Conservation (phyloP, 192 early-diverging fungal genomes). For the Rhizoclosmatium globosum region DNA sequence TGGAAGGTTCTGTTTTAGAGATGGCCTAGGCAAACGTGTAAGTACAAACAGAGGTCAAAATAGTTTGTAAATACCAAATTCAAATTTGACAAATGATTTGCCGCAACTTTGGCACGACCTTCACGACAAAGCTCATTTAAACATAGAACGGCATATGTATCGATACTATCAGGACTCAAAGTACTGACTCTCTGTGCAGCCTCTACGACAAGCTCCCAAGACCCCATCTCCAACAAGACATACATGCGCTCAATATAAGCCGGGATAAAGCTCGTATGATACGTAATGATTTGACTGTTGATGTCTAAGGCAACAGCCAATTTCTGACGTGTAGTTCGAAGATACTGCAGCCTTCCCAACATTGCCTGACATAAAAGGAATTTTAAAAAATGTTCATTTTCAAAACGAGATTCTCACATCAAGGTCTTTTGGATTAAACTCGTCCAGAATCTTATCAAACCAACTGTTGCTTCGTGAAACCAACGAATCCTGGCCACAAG, state of each 20-base stretch:
- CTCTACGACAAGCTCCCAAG: conserved; percentile 60
- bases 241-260: conserved; percentile 63
- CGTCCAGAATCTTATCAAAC: conserved; percentile 59
- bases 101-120: conserved; percentile 43
- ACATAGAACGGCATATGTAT: conserved; percentile 47
- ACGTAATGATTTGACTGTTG: conserved; percentile 55
- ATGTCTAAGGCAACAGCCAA: conserved; percentile 55
- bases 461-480: conserved; percentile 44
- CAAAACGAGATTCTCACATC: conserved; percentile 48
- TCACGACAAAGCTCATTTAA: conserved; percentile 53
- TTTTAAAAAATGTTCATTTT: conserved; percentile 6
- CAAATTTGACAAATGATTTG: conserved; percentile 46
- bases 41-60: background rate
- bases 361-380: conserved; percentile 38
- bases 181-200: conserved; percentile 50
- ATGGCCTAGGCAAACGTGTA: conserved; percentile 31
- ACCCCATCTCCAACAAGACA: conserved; percentile 50
- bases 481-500: conserved; percentile 36
- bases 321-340: conserved; percentile 48
- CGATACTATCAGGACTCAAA: conserved; percentile 50
- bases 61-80: conserved; percentile 36
- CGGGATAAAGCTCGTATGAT: conserved; percentile 55
- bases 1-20: conserved; percentile 49
- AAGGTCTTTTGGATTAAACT: conserved; percentile 50
- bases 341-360: conserved; percentile 48